A percentile compares a stretch with the other conserved stretches of the same genome.
These are phyloP conservation scores for Phytophthora europaea DNA, from an alignment of 352 stramenopile species.

Conservation along the genomic window DNA sequence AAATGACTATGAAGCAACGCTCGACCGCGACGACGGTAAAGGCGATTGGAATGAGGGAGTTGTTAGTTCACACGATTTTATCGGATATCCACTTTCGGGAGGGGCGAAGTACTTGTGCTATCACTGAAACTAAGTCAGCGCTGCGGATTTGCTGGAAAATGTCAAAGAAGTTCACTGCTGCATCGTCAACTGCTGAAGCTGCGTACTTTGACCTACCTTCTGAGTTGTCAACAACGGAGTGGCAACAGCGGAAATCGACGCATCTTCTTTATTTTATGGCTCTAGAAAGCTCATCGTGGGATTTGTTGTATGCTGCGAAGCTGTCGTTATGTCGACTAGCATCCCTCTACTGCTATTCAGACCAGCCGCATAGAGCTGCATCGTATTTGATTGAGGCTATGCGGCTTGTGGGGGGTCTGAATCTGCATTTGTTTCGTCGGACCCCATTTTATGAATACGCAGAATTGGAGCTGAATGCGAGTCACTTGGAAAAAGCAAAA, in stretches of 20 bases:
- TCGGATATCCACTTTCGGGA: slow-evolving; percentile 68
- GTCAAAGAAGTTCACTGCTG: slow-evolving; percentile 49
- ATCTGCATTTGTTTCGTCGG: slow-evolving; percentile 62
- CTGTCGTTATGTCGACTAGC: slow-evolving; percentile 70
- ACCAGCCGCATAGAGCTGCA: slow-evolving; percentile 62
- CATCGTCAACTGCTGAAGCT: slow-evolving; percentile 14
- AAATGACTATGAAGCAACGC: slow-evolving; percentile 11
- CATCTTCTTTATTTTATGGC: slow-evolving; percentile 68
- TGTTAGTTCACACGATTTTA: slow-evolving; percentile 56
- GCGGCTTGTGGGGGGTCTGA: slow-evolving; percentile 70
- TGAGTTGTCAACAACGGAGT: slow-evolving; percentile 36
- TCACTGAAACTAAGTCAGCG: slow-evolving; percentile 65
- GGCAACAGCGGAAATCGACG: slow-evolving; percentile 25
- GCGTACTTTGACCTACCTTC: slow-evolving; percentile 53
- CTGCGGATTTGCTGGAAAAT: slow-evolving; percentile 80
- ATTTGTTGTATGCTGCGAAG: slow-evolving; percentile 67
- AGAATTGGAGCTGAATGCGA: slow-evolving; percentile 65
- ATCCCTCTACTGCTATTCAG: slow-evolving; percentile 56
- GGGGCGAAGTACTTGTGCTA: slow-evolving; percentile 51
- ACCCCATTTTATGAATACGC: slow-evolving; percentile 75
- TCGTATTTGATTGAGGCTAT: slow-evolving; percentile 76
- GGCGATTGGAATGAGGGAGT: slow-evolving; percentile 60
- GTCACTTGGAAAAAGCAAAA: slow-evolving; percentile 55
- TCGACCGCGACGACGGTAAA: slow-evolving; percentile 33
- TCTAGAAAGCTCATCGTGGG: slow-evolving; percentile 79